phyloP scores from a whole-genome alignment of 352 stramenopile genomes.

The Globisporangium echinulatum region DNA sequence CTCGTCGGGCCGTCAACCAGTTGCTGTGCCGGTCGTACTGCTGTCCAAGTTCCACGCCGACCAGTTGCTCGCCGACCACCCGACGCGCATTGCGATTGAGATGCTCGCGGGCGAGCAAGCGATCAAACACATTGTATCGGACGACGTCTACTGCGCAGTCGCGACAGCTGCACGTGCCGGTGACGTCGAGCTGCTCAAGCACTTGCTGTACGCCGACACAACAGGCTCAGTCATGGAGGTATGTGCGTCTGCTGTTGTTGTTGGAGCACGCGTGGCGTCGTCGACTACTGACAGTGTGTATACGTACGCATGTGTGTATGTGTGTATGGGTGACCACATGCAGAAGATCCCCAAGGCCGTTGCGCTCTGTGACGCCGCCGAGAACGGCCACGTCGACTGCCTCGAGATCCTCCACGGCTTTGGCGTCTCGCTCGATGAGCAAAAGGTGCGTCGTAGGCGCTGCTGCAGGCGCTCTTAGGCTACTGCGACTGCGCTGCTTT shows the following conservation, averaged over 20 bases:
- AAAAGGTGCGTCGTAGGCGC: conserved; percentile 44
- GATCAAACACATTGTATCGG: conserved; percentile 52
- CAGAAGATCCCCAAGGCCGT: conserved; percentile 73
- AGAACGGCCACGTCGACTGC: conserved; percentile 79
- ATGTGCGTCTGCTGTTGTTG: conserved; percentile 3
- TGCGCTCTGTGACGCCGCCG: conserved; percentile 71
- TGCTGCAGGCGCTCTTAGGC: no score
- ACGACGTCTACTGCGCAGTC: conserved; percentile 72
- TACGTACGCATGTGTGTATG: background rate
- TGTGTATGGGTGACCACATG: background rate
- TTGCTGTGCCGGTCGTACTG: conserved; percentile 73
- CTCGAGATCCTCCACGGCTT: conserved; percentile 76
- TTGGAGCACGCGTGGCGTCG: no score
- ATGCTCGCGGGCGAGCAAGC: conserved; percentile 63
- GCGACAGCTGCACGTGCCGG: conserved; percentile 63
- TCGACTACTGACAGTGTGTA: no score
- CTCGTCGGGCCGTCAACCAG: conserved; percentile 68
- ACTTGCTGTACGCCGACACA: conserved; percentile 64
- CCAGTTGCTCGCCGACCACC: conserved; percentile 50
- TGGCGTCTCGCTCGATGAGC: conserved; percentile 74
- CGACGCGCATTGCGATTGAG: conserved; percentile 55
- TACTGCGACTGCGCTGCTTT: no score
- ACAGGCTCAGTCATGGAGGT: conserved; percentile 58
- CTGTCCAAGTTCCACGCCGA: conserved; percentile 76
- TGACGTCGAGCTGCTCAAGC: conserved; percentile 65